These are phyloP conservation scores for Fagopyrum esculentum DNA, from an alignment of 148 eudicot genomes.

Conservation along the genomic window DNA sequence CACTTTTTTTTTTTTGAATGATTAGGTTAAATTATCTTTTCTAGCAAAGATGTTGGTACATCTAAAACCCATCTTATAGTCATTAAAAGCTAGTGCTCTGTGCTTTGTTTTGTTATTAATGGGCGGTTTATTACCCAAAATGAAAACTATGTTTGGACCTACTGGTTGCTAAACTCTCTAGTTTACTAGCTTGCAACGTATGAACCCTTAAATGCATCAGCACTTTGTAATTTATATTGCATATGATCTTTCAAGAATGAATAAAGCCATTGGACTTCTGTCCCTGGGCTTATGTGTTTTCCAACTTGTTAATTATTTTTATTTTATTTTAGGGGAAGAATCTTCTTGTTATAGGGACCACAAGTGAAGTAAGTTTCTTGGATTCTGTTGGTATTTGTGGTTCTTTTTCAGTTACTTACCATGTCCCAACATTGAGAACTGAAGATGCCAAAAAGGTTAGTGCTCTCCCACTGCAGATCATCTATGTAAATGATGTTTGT, in stretches of 20 bases:
- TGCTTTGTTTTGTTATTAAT: neutral
- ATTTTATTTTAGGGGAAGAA: slow-evolving; percentile 62
- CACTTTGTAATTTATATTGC: neutral
- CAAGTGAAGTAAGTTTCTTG: slow-evolving; percentile 84
- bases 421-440: slow-evolving; percentile 72
- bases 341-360: slow-evolving; percentile 85
- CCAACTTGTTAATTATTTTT: neutral
- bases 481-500: neutral
- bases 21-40: neutral
- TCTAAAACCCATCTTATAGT: neutral
- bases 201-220: neutral
- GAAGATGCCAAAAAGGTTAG: slow-evolving; percentile 88
- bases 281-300: slow-evolving; percentile 1
- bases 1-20: neutral
- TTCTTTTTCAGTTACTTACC: slow-evolving; percentile 78
- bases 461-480: neutral
- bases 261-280: neutral
- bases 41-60: slow-evolving; percentile 1
- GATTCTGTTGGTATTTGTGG: slow-evolving; percentile 82
- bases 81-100: neutral
- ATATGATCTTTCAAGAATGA: slow-evolving; percentile 3
- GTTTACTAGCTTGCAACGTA: neutral
- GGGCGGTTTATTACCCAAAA: neutral
- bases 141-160: neutral
- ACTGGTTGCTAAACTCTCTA: neutral